A percentile compares a stretch with the other conserved stretches of the same genome.
Evolutionary conservation across 1,284 basidiomycete species (phyloP).

Genomic region (Fomitopsis schrenkii): DNA sequence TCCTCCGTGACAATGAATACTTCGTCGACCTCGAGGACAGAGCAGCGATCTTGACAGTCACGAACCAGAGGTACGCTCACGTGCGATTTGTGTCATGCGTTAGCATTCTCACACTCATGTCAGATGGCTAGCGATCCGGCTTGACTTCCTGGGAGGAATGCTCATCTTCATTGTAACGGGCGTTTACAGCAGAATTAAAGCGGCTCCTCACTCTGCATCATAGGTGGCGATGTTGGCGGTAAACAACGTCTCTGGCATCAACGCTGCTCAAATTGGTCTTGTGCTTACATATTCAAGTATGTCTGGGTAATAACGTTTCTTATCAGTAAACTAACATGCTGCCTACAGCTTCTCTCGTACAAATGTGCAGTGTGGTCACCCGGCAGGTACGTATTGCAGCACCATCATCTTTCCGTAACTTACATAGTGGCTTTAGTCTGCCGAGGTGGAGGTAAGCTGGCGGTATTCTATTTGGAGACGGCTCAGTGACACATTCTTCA

Average conservation of each 20-base stretch:
- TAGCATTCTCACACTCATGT: neutral
- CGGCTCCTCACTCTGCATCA: neutral
- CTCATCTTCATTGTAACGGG: slow-evolving; percentile 59
- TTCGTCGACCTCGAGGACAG: slow-evolving; percentile 76
- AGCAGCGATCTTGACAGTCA: slow-evolving; percentile 54
- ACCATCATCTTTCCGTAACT: neutral
- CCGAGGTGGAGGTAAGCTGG: slow-evolving; percentile 55
- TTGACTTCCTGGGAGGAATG: slow-evolving; percentile 50
- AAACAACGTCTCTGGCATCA: slow-evolving; percentile 49
- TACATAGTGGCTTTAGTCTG: slow-evolving; percentile 32
- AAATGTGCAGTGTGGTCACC: slow-evolving; percentile 54
- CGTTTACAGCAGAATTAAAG: neutral
- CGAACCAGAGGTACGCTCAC: slow-evolving; percentile 48
- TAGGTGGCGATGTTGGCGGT: slow-evolving; percentile 53
- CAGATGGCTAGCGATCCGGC: slow-evolving; percentile 70
- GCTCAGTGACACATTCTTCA: neutral
- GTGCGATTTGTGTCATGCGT: neutral
- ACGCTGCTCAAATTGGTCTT: slow-evolving; percentile 66
- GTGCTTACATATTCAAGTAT: slow-evolving; percentile 66
- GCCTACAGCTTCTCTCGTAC: slow-evolving; percentile 43
- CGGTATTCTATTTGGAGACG: slow-evolving; percentile 3
- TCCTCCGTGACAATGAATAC: slow-evolving; percentile 64
- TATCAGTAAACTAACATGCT: neutral
- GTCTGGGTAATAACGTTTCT: slow-evolving; percentile 1
- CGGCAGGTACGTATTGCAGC: slow-evolving; percentile 27